Evolutionary conservation across 768 basidiomycete genomes (phyloP).

Genomic region (Termitomyces titanicus): DNA sequence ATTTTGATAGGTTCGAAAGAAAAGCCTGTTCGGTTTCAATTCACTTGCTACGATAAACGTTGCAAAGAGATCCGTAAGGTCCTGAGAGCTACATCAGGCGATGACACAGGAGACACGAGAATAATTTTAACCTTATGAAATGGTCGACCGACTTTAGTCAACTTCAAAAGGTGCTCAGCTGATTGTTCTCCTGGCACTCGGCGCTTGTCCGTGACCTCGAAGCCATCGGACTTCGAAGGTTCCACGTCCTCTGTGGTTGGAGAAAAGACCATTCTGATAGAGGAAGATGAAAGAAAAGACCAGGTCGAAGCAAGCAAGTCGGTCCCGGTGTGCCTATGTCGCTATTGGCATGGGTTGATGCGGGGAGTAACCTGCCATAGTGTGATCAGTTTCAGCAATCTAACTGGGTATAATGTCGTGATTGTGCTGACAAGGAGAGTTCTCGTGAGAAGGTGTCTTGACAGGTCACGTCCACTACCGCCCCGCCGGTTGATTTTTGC

Average conservation of each 20-base stretch:
- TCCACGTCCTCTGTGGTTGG: conserved; percentile 1
- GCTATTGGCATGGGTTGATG: conserved; percentile 1
- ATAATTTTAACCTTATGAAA: conserved; percentile 10
- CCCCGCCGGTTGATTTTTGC: neutral
- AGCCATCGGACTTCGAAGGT: neutral
- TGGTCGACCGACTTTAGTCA: conserved; percentile 11
- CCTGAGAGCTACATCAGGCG: conserved; percentile 2
- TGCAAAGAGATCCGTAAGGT: conserved; percentile 12
- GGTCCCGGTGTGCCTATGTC: neutral
- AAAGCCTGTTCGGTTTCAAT: conserved; percentile 10
- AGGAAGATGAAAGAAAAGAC: neutral
- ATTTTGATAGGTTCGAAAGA: conserved; percentile 7
- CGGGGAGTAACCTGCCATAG: conserved; percentile 5
- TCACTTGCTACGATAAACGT: conserved; percentile 12
- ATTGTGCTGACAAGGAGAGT: conserved; percentile 7
- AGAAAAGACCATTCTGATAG: neutral
- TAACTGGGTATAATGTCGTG: conserved; percentile 6
- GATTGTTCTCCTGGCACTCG: neutral
- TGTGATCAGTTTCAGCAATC: conserved; percentile 10
- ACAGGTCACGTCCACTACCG: conserved; percentile 4
- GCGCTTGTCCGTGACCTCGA: neutral
- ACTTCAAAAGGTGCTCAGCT: conserved; percentile 9
- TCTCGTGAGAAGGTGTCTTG: conserved; percentile 2
- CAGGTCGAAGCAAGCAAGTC: neutral
- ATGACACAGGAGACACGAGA: neutral